Percentiles rank a stretch among this genome's conserved stretches.
Conservation (phyloP, 225 moss, liverwort and hornwort species). For the Rhytidiadelphus loreus region DNA sequence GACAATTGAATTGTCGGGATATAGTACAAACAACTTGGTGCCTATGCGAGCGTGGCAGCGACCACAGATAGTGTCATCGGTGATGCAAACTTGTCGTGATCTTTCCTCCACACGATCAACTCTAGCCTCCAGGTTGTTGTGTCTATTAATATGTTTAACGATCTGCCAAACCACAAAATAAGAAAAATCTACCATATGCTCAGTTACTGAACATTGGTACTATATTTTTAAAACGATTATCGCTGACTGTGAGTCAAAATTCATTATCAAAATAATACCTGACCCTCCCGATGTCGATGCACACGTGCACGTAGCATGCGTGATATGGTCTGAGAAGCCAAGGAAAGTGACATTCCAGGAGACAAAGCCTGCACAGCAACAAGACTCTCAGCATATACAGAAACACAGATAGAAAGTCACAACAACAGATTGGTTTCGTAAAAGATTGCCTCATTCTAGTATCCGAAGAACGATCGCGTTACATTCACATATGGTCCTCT, state of each 20-base stretch:
- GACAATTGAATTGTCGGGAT: conserved; percentile 74
- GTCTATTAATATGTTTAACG: conserved; percentile 74
- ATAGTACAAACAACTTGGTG: conserved; percentile 90
- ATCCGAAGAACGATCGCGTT: not conserved
- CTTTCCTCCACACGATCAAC: conserved; percentile 82
- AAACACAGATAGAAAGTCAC: not conserved
- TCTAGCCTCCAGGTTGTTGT: conserved; percentile 86
- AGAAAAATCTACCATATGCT: not conserved
- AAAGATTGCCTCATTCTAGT: not conserved
- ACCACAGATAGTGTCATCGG: conserved; percentile 73
- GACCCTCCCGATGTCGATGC: conserved; percentile 87
- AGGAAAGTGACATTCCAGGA: conserved; percentile 69
- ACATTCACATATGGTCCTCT: not conserved
- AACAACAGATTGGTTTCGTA: not conserved
- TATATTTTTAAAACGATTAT: not conserved
- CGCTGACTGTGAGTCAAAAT: not conserved
- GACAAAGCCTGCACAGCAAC: conserved; percentile 67
- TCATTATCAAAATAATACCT: conserved; percentile 31
- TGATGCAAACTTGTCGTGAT: conserved; percentile 82
- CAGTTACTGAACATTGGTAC: not conserved
- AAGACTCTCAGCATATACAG: not conserved
- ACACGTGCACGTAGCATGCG: conserved; percentile 94
- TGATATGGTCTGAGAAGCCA: conserved; percentile 84
- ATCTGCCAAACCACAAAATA: conserved; percentile 46
- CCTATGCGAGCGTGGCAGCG: conserved; percentile 89